Percentiles rank a stretch among this genome's conserved stretches.
These are phyloP conservation scores for Solanum chaucha DNA, from an alignment of 257 asterid species.

Conservation along the genomic window DNA sequence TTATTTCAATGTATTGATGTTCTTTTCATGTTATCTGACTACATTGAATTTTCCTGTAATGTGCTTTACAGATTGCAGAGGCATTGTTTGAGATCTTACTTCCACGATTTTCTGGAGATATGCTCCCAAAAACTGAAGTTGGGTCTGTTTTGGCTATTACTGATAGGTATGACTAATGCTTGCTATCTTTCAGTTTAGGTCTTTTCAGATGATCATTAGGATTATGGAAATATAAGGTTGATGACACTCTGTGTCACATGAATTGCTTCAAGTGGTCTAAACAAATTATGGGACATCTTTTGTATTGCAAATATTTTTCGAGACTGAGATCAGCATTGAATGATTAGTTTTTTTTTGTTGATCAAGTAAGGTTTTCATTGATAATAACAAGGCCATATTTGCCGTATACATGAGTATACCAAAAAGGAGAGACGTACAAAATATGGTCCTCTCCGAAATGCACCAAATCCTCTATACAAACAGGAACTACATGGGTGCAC, in stretches of 20 bases:
- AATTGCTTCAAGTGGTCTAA: background rate
- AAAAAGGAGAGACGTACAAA: background rate
- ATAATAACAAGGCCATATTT: background rate
- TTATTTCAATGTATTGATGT: background rate
- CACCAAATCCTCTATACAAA: background rate
- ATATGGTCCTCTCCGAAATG: background rate
- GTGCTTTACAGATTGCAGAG: conserved; percentile 57
- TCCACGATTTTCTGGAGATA: conserved; percentile 90
- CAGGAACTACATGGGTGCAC: background rate
- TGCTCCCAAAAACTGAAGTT: conserved; percentile 79
- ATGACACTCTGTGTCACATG: background rate
- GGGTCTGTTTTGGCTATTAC: conserved; percentile 74
- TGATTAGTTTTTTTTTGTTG: background rate
- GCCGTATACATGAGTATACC: background rate
- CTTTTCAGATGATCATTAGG: background rate
- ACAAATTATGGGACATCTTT: background rate
- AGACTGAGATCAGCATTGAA: background rate
- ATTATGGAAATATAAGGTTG: background rate
- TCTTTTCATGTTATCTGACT: background rate
- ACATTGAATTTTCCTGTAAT: background rate
- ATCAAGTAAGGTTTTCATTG: background rate
- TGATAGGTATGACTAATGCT: conserved; percentile 49
- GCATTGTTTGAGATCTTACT: conserved; percentile 81
- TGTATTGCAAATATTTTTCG: background rate
- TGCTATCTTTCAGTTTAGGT: background rate